phyloP scores from a whole-genome alignment of 2,329 filamentous ascomycete species.

The Penicillium sp. region DNA sequence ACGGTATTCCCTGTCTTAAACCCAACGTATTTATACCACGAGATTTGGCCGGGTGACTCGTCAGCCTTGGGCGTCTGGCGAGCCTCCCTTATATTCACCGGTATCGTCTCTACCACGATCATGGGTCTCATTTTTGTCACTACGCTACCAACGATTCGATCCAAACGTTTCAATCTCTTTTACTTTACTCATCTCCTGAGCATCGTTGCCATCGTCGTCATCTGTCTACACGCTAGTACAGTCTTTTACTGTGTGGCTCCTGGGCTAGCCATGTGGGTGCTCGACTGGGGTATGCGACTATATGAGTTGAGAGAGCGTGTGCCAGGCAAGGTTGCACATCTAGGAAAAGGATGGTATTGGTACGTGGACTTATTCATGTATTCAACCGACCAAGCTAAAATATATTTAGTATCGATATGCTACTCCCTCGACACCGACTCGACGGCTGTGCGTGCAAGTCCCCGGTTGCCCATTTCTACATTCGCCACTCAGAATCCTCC shows the following conservation, averaged over 20 bases:
- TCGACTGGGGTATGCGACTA: not conserved
- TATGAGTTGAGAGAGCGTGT: not conserved
- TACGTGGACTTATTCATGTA: not conserved
- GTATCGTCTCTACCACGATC: too few species aligned
- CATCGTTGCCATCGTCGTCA: too few species aligned
- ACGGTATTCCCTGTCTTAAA: not conserved
- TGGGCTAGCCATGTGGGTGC: not conserved
- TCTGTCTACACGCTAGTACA: not conserved
- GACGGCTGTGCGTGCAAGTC: constrained; percentile 8
- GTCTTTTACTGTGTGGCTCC: not conserved
- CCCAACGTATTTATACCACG: not conserved
- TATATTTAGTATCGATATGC: constrained; percentile 2
- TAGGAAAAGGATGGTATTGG: not conserved
- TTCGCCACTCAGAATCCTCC: constrained; percentile 19
- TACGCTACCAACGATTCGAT: too few species aligned
- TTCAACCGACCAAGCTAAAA: not conserved
- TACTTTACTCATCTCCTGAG: too few species aligned
- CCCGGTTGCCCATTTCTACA: constrained; percentile 6
- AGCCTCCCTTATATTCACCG: too few species aligned
- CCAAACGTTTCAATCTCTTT: too few species aligned
- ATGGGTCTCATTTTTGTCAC: too few species aligned
- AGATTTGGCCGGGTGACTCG: not conserved
- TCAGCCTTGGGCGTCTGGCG: too few species aligned
- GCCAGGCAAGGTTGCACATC: not conserved
- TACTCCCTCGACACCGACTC: constrained; percentile 6